Evolutionary conservation across 257 asterid genomes (phyloP), one percentile per base, ranked within the genome.

Genomic region (Striga asiatica): DNA sequence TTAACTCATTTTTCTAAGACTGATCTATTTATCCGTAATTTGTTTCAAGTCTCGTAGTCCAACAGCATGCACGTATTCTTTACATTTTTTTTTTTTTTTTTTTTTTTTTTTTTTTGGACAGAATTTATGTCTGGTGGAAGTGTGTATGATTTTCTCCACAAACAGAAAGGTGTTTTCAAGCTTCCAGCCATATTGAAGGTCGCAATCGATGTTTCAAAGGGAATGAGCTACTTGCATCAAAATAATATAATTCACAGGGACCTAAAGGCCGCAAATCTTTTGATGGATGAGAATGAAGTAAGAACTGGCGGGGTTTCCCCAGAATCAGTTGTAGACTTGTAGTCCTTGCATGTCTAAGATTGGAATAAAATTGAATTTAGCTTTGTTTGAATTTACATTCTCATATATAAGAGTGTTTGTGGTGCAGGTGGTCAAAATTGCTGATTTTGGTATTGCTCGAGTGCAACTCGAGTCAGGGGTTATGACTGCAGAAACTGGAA

Each of bases 401-500:
- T n/a, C n/a, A n/a, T n/a, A n/a, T n/a, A n/a, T n/a, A n/a, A n/a
- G n/a, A n/a, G n/a, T 52, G 17, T 11, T 12, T 8, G 24, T 8
- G 20, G 12, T 39, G 54, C 77, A 89, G 98, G 89, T 81, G 69
- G 93, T 89, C 29, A 89, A 89, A 79, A 77, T 86, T 45, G 88
- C 93, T 38, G 98, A 89, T 66, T 89, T 89, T 65, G 97, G 97
- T 10, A 70, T 89, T 60, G 89, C 97, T 35, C 69, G 95, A 54
- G 83, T 89, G 62, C 86, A 83, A 62, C 74, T 52, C 69, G 78
- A 78, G 67, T 79, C 96, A 3, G 98, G 98, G 35, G 72, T 86
- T 55, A 89, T 89, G 98, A 89, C 98, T 0, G 96, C 96, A 23
- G 96, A 89, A 71, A 89, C 96, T 2, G 97, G 97, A 64, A 85